These are phyloP conservation scores for Naganishia friedmannii DNA, from an alignment of 768 basidiomycete species.

Conservation along the genomic window DNA sequence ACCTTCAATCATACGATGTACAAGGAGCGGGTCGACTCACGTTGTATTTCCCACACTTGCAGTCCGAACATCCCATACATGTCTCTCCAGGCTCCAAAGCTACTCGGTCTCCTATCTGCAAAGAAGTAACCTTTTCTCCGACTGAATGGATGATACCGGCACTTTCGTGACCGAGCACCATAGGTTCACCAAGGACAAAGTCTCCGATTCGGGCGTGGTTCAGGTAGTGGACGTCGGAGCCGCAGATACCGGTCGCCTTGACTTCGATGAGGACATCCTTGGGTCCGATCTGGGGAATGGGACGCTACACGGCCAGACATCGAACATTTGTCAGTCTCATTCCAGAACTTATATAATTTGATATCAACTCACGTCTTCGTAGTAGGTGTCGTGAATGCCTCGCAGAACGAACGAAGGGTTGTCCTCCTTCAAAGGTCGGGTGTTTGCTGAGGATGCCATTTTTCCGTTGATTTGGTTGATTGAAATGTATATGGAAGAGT, in stretches of 20 bases:
- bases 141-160: slow-evolving; percentile 71
- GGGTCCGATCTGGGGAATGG: slow-evolving; percentile 53
- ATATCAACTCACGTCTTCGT: slow-evolving; percentile 42
- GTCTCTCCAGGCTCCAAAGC: slow-evolving; percentile 87
- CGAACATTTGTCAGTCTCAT: too few relatives aligned
- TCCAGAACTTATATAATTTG: neutral
- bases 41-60: slow-evolving; percentile 80
- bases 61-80: slow-evolving; percentile 77
- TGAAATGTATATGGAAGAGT: neutral
- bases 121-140: slow-evolving; percentile 69
- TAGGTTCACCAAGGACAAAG: slow-evolving; percentile 44
- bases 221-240: slow-evolving; percentile 66
- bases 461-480: neutral
- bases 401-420: slow-evolving; percentile 49
- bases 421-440: slow-evolving; percentile 30
- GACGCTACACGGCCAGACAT: slow-evolving; percentile 35
- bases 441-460: slow-evolving; percentile 22
- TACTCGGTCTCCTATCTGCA: slow-evolving; percentile 80
- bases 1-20: too few relatives aligned
- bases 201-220: slow-evolving; percentile 43
- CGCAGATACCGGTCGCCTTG: slow-evolving; percentile 92
- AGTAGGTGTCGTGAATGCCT: slow-evolving; percentile 47
- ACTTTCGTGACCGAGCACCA: slow-evolving; percentile 94
- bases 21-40: slow-evolving; percentile 54
- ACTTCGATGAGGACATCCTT: slow-evolving; percentile 83